Conservation (phyloP, 352 stramenopile genomes). For the Pythium utonaiense region DNA sequence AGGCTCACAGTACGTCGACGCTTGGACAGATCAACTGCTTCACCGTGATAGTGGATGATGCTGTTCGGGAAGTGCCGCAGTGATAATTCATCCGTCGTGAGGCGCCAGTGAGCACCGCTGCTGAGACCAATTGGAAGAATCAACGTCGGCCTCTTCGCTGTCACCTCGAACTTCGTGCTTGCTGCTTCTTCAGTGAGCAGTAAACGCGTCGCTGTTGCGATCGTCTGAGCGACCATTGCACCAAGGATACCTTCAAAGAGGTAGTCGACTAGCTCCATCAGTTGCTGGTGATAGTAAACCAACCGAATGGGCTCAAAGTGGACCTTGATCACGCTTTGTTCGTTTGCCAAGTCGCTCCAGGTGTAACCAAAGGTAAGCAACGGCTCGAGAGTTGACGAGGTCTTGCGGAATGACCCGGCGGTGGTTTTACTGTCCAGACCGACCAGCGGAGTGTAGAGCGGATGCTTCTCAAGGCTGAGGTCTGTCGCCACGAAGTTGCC, state of each 20-base stretch:
- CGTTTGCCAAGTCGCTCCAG: conserved; percentile 13
- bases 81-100: conserved; percentile 51
- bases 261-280: conserved; percentile 80
- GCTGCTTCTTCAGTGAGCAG: conserved; percentile 62
- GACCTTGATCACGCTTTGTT: conserved; percentile 46
- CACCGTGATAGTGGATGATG: conserved; percentile 40
- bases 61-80: conserved; percentile 66
- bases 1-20: conserved; percentile 11
- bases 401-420: conserved; percentile 12
- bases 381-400: conserved; percentile 1
- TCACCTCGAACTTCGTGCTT: conserved; percentile 49
- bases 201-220: conserved; percentile 68
- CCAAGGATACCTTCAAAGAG: conserved; percentile 79
- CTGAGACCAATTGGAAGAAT: conserved; percentile 59
- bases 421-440: conserved; percentile 45
- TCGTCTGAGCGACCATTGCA: conserved; percentile 62
- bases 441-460: conserved; percentile 60
- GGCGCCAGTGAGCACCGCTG: conserved; percentile 49
- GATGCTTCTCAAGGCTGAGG: conserved; percentile 66
- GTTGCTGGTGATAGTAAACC: conserved; percentile 86
- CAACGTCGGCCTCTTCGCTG: conserved; percentile 53
- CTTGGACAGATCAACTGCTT: conserved; percentile 15
- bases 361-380: conserved; percentile 38
- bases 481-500: conserved; percentile 76
- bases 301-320: conserved; percentile 63